phyloP scores from a whole-genome alignment of 2,329 filamentous ascomycete species.

The Fusarium scirpi region DNA sequence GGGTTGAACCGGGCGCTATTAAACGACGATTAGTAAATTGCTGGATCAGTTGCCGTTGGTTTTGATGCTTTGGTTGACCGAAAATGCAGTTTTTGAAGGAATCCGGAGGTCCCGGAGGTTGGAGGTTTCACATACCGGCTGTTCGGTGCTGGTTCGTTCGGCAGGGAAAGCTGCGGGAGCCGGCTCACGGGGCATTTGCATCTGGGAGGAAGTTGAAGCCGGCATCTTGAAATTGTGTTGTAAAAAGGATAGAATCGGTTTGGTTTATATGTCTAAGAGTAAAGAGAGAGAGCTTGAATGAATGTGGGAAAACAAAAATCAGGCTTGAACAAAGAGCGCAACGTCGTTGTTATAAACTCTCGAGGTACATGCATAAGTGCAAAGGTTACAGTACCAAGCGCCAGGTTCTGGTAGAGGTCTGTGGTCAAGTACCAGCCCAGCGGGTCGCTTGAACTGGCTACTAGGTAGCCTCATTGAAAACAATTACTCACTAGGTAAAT shows the following conservation, averaged over 20 bases:
- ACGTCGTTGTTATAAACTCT: slow-evolving; percentile 36
- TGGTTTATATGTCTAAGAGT: not conserved
- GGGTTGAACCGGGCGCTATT: slow-evolving; percentile 51
- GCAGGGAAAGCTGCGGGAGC: slow-evolving; percentile 48
- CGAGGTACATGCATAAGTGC: not conserved
- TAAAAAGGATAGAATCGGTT: not conserved
- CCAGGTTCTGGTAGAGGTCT: slow-evolving; percentile 11
- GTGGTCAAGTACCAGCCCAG: slow-evolving; percentile 10
- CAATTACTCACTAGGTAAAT: not conserved
- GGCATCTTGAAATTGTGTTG: slow-evolving; percentile 31
- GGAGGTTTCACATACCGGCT: slow-evolving; percentile 50
- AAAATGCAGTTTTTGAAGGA: not conserved
- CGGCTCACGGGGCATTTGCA: slow-evolving; percentile 52
- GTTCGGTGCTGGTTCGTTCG: slow-evolving; percentile 48
- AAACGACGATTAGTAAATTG: not conserved
- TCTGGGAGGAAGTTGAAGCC: slow-evolving; percentile 23
- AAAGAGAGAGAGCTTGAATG: slow-evolving; percentile 4
- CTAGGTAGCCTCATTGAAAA: not conserved
- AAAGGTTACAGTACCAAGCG: not conserved
- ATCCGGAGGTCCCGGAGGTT: slow-evolving; percentile 19
- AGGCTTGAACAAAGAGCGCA: slow-evolving; percentile 29
- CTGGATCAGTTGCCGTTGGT: not conserved
- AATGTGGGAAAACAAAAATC: slow-evolving; percentile 7
- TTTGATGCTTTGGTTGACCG: not conserved
- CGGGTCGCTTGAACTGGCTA: not conserved